These are phyloP conservation scores for Triticum timopheevii DNA, from an alignment of 176 grass and related monocot species.

Conservation along the genomic window DNA sequence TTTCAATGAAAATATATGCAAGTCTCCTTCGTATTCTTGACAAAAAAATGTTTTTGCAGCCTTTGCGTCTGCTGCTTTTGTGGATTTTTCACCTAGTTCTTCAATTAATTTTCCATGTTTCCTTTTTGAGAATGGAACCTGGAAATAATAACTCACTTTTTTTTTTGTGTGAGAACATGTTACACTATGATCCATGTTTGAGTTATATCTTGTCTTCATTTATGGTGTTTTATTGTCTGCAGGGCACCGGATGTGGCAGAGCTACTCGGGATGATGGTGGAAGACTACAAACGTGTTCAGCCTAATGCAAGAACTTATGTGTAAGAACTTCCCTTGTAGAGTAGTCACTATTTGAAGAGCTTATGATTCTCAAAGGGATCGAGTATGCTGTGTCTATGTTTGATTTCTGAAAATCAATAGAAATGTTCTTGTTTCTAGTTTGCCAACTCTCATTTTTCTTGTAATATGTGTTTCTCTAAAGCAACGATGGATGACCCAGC, in stretches of 20 bases:
- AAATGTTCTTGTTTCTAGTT: not conserved
- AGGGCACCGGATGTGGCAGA: slow-evolving; percentile 84
- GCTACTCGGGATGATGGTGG: slow-evolving; percentile 97
- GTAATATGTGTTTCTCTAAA: not conserved
- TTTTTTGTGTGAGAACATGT: not conserved
- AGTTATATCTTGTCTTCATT: slow-evolving; percentile 8
- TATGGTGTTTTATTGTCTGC: slow-evolving; percentile 39
- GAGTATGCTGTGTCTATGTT: slow-evolving; percentile 1
- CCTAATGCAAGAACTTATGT: slow-evolving; percentile 95
- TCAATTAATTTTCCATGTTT: not conserved
- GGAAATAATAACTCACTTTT: not conserved
- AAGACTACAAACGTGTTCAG: slow-evolving; percentile 82
- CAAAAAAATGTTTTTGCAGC: not conserved
- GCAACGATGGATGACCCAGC: slow-evolving; percentile 22
- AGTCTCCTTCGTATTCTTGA: not conserved
- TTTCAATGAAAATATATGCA: not conserved
- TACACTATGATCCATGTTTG: not conserved
- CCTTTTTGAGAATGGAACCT: not conserved
- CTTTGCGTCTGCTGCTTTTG: not conserved
- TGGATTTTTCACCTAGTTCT: not conserved
- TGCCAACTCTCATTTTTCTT: slow-evolving; percentile 3
- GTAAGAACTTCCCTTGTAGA: slow-evolving; percentile 48
- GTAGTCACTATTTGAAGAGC: not conserved
- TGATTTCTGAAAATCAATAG: slow-evolving; percentile 15
- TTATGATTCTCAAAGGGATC: slow-evolving; percentile 4